These are phyloP conservation scores for Ilyonectria sp. DNA, from an alignment of 2,329 filamentous ascomycete species.

Conservation along the genomic window DNA sequence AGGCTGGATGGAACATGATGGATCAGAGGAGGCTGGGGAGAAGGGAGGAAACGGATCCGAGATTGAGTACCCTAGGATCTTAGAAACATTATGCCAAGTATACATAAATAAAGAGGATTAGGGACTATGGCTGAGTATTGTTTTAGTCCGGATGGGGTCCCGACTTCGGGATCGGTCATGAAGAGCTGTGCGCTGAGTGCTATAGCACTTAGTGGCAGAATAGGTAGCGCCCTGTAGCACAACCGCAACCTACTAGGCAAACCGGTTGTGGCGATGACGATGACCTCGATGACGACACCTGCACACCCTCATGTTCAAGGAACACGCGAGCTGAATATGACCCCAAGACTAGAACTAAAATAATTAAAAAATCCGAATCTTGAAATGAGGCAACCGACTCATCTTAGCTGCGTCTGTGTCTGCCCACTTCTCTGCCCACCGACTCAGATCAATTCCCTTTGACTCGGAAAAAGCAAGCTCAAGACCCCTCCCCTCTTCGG, in stretches of 20 bases:
- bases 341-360: not conserved
- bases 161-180: too few relatives aligned
- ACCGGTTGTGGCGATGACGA: constrained; percentile 29
- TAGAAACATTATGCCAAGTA: too few relatives aligned
- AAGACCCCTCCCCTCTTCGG: not conserved
- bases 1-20: constrained; percentile 30
- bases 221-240: too few relatives aligned
- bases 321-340: constrained; percentile 9
- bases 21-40: constrained; percentile 30
- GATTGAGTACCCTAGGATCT: too few relatives aligned
- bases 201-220: too few relatives aligned
- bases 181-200: too few relatives aligned
- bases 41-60: not conserved
- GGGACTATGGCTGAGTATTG: too few relatives aligned
- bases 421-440: not conserved
- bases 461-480: not conserved
- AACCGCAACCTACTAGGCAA: not conserved
- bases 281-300: constrained; percentile 47
- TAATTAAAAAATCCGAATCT: not conserved
- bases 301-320: constrained; percentile 31
- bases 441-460: not conserved
- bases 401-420: not conserved
- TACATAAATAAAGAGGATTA: too few relatives aligned
- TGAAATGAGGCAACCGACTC: constrained; percentile 3
- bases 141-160: too few relatives aligned